A percentile compares a stretch with the other conserved stretches of the same genome.
These are phyloP conservation scores for Protoeuglena noctilucae DNA, from an alignment of 139 green algal species.

Conservation along the genomic window DNA sequence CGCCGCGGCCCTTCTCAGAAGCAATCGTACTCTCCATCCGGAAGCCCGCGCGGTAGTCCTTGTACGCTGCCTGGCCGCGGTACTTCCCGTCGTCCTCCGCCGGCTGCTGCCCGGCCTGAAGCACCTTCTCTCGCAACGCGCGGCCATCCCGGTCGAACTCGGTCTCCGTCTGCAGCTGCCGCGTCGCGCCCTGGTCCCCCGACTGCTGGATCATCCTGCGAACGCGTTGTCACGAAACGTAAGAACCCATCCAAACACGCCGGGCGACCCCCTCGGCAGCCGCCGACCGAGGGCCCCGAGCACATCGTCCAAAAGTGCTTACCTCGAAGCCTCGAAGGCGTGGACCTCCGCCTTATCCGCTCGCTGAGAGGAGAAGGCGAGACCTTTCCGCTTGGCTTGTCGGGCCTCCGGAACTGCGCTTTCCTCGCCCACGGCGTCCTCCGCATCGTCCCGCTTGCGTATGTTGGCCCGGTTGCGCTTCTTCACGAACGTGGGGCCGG, in stretches of 20 bases:
- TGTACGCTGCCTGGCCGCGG: constrained; percentile 60
- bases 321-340: not conserved
- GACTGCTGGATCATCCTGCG: constrained; percentile 19
- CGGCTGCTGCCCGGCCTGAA: constrained; percentile 25
- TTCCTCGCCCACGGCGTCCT: constrained; percentile 13
- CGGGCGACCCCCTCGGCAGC: too few relatives aligned
- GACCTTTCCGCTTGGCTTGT: not conserved
- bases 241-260: too few relatives aligned
- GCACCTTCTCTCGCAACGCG: constrained; percentile 34
- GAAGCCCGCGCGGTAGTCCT: constrained; percentile 34
- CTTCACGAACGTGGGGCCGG: not conserved
- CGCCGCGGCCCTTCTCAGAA: constrained; percentile 36
- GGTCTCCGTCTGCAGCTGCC: constrained; percentile 55
- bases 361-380: not conserved
- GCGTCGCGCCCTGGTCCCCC: constrained; percentile 37
- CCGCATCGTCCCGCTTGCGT: constrained; percentile 30
- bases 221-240: too few relatives aligned
- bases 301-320: not conserved
- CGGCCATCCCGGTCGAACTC: constrained; percentile 49
- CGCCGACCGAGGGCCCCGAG: too few relatives aligned
- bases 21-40: constrained; percentile 12
- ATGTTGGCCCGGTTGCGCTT: constrained; percentile 36
- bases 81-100: constrained; percentile 35
- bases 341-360: not conserved
- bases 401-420: not conserved